phyloP scores from a whole-genome alignment of 257 asterid genomes.

The Avicennia marina region DNA sequence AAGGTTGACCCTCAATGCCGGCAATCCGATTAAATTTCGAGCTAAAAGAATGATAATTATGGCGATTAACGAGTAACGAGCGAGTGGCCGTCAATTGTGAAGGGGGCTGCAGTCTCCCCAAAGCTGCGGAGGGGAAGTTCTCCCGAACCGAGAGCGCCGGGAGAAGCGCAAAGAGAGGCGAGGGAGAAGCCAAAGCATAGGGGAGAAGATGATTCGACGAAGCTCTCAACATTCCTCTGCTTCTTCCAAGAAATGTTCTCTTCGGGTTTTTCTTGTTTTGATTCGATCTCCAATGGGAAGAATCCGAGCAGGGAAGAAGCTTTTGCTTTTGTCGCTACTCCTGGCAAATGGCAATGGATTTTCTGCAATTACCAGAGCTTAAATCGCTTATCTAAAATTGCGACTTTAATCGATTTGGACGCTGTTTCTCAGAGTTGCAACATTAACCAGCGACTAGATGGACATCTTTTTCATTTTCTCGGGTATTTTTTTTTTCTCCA shows the following conservation, averaged over 20 bases:
- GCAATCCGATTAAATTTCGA: constrained; percentile 16
- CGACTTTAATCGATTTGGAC: neutral
- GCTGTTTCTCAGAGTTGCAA: no score
- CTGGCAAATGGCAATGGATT: no score
- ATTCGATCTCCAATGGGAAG: neutral
- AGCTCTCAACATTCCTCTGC: constrained; percentile 42
- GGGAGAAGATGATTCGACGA: constrained; percentile 36
- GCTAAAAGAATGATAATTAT: constrained; percentile 8
- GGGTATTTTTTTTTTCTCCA: no score
- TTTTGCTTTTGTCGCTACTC: neutral
- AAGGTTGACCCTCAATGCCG: constrained; percentile 24
- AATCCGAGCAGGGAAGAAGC: neutral
- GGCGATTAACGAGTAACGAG: constrained; percentile 14
- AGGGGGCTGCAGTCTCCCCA: constrained; percentile 13
- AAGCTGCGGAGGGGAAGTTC: constrained; percentile 7
- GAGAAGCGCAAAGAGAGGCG: constrained; percentile 28
- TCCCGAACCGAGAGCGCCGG: constrained; percentile 23
- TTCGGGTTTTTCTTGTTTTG: neutral
- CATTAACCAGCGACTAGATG: no score
- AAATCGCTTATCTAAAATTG: neutral
- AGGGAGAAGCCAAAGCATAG: constrained; percentile 19
- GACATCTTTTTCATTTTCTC: no score
- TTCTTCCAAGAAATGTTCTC: neutral
- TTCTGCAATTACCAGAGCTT: neutral
- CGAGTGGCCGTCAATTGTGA: constrained; percentile 20